Evolutionary conservation across 306 rosid genomes (phyloP), one percentile per base, ranked within the genome.

Genomic region (Castanea crenata): DNA sequence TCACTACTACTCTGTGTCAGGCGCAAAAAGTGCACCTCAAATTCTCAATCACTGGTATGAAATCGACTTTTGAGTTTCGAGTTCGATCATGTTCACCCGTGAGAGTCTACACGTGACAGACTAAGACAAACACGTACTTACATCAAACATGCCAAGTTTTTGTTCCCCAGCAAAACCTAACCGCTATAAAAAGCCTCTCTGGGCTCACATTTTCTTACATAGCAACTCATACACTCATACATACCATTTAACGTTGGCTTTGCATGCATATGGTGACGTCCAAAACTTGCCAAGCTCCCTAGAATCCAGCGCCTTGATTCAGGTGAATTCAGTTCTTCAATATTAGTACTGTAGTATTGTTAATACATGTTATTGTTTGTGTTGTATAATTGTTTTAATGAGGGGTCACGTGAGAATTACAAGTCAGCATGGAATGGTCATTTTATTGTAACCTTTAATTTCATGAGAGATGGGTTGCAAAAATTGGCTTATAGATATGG

Each of bases 71-170:
- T 19, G 63, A 51, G 41, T 76, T 29, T 74, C 64, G 35, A 44
- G 14, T 69, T 73, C 58, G 76, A 14, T 41, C 8, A 41, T 41
- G 59, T 16, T 31, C 69, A 21, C 84, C 68, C 87, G 79, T 79
- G 88, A 89, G 75, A 72, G 83, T 71, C 20, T 75, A 74, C 90
- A 87, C 85, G 92, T 87, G 96, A 89, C 85, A 76, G 69, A 86
- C 79, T 68, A 77, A 32, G 87, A 88, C 91, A 75, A 83, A 86
- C 67, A 44, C 77, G 31, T 84, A 78, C 23, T 23, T 23, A 23
- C 87, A 71, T 71, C 73, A 76, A 61, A 79, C 58, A 16, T 34
- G 71, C 54, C 38, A 18, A 9, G 54, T 74, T 74, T 65, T 74
- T 19, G 27, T 74, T 34, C 51, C 54, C 58, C 18, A 8, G 10